phyloP scores from a whole-genome alignment of 2,329 filamentous ascomycete genomes.

The Cercospora sp. region DNA sequence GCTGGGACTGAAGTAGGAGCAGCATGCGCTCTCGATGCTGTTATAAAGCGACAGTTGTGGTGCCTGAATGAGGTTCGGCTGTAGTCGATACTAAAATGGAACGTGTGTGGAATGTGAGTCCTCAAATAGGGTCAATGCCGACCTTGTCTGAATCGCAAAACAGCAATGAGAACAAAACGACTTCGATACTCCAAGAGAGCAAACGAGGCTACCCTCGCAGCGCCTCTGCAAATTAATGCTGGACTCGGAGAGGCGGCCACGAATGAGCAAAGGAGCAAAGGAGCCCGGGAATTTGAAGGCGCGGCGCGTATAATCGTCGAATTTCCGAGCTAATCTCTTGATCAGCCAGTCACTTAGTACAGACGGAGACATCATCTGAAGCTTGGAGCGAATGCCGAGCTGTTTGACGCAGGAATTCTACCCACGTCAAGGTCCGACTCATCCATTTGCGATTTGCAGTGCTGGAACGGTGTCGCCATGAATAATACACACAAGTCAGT shows the following conservation, averaged over 20 bases:
- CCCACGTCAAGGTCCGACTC: not conserved
- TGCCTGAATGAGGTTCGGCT: not conserved
- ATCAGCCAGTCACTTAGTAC: not conserved
- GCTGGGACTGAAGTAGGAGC: not conserved
- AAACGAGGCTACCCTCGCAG: not conserved
- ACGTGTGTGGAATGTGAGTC: not conserved
- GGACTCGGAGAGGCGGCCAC: not conserved
- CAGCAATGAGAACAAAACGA: not conserved
- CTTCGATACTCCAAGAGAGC: not conserved
- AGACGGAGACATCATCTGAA: not conserved
- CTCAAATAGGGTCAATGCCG: not conserved
- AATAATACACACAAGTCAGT: not conserved
- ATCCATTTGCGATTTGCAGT: not conserved
- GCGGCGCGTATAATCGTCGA: not conserved
- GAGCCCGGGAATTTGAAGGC: not conserved
- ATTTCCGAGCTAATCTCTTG: not conserved
- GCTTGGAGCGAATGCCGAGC: not conserved
- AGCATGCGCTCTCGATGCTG: not conserved
- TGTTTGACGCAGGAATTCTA: not conserved
- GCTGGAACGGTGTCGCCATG: not conserved
- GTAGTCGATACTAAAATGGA: too few relatives aligned
- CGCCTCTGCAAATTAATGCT: not conserved
- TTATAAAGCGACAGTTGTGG: not conserved
- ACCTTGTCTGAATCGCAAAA: not conserved
- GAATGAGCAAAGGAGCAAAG: not conserved